These are phyloP conservation scores for Firmiana major DNA, from an alignment of 345 rosid genomes.

Conservation along the genomic window DNA sequence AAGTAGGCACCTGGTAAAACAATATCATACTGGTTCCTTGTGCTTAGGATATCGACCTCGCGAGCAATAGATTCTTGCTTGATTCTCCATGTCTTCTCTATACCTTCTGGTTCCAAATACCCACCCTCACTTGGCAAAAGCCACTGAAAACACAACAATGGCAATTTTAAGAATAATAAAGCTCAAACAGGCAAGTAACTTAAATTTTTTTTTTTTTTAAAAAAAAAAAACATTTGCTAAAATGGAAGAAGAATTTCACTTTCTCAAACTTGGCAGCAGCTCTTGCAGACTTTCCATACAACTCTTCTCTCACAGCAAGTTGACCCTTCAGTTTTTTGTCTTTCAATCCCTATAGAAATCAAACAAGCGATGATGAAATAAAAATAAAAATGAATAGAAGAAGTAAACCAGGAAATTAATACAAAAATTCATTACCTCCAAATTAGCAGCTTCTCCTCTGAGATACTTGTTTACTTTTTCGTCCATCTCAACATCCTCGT, in stretches of 20 bases:
- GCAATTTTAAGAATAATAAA: background rate
- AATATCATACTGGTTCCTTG: conserved; percentile 73
- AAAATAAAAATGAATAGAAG: background rate
- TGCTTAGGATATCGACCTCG: conserved; percentile 60
- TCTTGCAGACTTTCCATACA: conserved; percentile 65
- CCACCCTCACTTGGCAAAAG: conserved; percentile 81
- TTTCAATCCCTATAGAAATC: conserved; percentile 6
- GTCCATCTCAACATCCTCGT: background rate
- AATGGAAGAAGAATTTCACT: conserved; percentile 32
- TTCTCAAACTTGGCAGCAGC: conserved; percentile 83
- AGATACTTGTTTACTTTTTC: conserved; percentile 14
- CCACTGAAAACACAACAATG: conserved; percentile 53
- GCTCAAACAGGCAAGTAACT: background rate
- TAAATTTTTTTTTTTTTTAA: too few species aligned
- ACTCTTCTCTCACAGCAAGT: conserved; percentile 43
- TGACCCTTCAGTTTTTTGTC: conserved; percentile 20
- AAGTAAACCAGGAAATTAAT: background rate
- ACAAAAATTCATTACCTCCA: background rate
- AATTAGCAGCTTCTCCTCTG: conserved; percentile 10
- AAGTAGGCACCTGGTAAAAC: conserved; percentile 64
- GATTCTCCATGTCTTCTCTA: conserved; percentile 81
- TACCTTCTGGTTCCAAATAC: conserved; percentile 78
- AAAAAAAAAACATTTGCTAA: background rate
- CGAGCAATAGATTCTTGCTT: conserved; percentile 58
- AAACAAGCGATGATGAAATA: background rate